Conservation (phyloP, 371 early-diverging fungal genomes). For the Mucor mucedo region DNA sequence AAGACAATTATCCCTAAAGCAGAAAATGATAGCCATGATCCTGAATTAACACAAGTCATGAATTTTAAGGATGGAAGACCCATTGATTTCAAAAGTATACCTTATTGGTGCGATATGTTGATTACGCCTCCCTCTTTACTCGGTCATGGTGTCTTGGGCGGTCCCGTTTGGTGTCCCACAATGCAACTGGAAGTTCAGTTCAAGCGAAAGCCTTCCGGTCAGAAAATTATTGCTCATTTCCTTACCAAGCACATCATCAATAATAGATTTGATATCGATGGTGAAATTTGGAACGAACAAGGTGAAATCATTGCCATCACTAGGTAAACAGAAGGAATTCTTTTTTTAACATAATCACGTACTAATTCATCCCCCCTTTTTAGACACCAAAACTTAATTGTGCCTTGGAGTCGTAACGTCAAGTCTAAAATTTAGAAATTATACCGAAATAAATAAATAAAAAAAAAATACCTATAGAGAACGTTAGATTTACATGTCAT, state of each 20-base stretch:
- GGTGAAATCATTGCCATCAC: conserved; percentile 47
- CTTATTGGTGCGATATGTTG: conserved; percentile 54
- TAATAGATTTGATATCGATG: conserved; percentile 45
- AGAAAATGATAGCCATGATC: conserved; percentile 25
- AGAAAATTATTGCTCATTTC: conserved; percentile 38
- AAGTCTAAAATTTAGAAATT: not conserved
- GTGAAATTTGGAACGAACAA: conserved; percentile 43
- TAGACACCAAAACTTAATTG: conserved; percentile 48
- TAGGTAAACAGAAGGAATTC: conserved; percentile 15
- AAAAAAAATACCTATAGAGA: too few species aligned
- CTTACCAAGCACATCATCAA: conserved; percentile 49
- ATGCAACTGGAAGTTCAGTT: conserved; percentile 55
- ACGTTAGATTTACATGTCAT: too few species aligned
- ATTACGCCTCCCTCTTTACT: conserved; percentile 41
- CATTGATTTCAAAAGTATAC: conserved; percentile 48
- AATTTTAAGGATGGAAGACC: conserved; percentile 40
- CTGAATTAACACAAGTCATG: conserved; percentile 42
- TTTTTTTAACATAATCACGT: not conserved
- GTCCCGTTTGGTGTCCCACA: conserved; percentile 49
- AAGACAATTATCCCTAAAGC: conserved; percentile 1
- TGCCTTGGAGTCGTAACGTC: conserved; percentile 44
- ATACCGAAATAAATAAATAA: too few species aligned
- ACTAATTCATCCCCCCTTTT: not conserved
- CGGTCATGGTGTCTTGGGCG: conserved; percentile 32
- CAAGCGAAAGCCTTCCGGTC: conserved; percentile 39